These are phyloP conservation scores for Carex parvula DNA, from an alignment of 176 grass and related monocot species.

Conservation along the genomic window DNA sequence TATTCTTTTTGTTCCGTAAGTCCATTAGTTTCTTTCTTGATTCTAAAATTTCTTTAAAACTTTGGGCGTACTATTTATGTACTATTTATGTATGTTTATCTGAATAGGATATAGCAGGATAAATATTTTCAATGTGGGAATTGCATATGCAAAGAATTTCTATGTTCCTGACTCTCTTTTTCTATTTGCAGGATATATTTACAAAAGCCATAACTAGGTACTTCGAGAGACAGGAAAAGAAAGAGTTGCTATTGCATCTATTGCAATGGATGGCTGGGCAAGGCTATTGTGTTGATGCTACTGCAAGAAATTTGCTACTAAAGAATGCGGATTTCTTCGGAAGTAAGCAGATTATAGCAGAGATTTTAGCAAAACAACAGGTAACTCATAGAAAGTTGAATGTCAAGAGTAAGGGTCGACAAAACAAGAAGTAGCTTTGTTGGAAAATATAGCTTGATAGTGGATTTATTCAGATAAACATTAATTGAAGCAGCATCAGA, in stretches of 20 bases:
- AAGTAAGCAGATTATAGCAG: slow-evolving; percentile 61
- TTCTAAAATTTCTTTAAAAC: neutral
- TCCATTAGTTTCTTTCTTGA: neutral
- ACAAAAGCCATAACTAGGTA: slow-evolving; percentile 56
- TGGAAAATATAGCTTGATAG: neutral
- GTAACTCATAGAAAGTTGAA: slow-evolving; percentile 31
- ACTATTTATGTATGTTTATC: neutral
- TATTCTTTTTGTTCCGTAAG: slow-evolving; percentile 16
- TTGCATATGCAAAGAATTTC: neutral
- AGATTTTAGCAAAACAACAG: slow-evolving; percentile 72
- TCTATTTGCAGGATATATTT: slow-evolving; percentile 70
- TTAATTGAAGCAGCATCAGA: neutral
- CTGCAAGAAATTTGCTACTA: slow-evolving; percentile 84
- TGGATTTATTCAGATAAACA: neutral
- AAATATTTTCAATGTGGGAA: neutral
- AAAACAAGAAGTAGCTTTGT: slow-evolving; percentile 15
- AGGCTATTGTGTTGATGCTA: slow-evolving; percentile 76
- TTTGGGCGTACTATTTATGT: neutral
- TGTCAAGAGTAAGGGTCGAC: slow-evolving; percentile 26
- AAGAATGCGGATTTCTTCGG: slow-evolving; percentile 79
- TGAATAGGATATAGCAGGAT: neutral
- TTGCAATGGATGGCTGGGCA: slow-evolving; percentile 90
- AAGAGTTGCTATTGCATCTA: slow-evolving; percentile 66
- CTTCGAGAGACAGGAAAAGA: slow-evolving; percentile 69
- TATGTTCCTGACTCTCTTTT: neutral